phyloP scores from a whole-genome alignment of 306 rosid species.

The Sesbania bispinosa region DNA sequence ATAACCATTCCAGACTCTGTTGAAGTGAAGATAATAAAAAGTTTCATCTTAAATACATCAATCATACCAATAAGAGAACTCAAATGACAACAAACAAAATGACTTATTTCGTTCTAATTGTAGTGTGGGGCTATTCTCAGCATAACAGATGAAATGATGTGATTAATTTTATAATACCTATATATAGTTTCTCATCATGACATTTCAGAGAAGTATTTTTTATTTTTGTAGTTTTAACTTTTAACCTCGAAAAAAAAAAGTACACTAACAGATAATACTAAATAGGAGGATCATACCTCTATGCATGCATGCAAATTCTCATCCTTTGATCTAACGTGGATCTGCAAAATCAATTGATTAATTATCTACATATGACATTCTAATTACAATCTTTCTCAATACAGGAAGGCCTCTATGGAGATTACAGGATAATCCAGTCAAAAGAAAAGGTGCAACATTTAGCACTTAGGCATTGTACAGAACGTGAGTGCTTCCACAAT shows the following conservation, averaged over 20 bases:
- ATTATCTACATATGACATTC: not conserved
- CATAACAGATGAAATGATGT: not conserved
- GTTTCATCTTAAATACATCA: slow-evolving; percentile 25
- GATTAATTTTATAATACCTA: not conserved
- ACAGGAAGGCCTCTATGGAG: not conserved
- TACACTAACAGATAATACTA: not conserved
- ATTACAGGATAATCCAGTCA: not conserved
- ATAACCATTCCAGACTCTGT: slow-evolving; percentile 87
- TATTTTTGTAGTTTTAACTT: not conserved
- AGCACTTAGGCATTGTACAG: not conserved
- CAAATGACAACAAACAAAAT: not conserved
- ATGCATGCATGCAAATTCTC: slow-evolving; percentile 76
- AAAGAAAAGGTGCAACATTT: not conserved
- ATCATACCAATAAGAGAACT: not conserved
- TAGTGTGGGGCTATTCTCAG: not conserved
- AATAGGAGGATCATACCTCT: slow-evolving; percentile 47
- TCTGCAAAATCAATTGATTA: slow-evolving; percentile 58
- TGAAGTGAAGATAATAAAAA: slow-evolving; percentile 22
- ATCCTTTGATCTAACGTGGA: slow-evolving; percentile 70
- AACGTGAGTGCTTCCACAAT: not conserved
- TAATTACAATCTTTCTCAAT: not conserved
- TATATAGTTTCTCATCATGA: not conserved
- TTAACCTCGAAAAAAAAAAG: not conserved
- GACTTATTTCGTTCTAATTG: not conserved
- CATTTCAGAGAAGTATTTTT: not conserved